Percentiles rank a stretch among this genome's conserved stretches.
phyloP scores from a whole-genome alignment of 257 asterid genomes.

The Phtheirospermum japonicum region DNA sequence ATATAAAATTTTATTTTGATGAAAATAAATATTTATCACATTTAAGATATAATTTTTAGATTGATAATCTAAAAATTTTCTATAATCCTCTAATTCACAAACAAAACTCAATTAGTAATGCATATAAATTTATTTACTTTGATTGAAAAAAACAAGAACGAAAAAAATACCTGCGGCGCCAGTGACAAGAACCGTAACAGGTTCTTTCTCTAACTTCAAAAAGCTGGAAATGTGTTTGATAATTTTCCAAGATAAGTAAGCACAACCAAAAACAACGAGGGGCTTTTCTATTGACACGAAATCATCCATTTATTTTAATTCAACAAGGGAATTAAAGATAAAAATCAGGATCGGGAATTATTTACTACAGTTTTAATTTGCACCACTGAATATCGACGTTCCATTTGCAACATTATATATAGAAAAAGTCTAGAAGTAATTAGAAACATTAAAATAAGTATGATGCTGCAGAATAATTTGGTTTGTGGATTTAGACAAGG shows the following conservation, averaged over 20 bases:
- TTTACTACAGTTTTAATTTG: too few relatives aligned
- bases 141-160: constrained; percentile 17
- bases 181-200: constrained; percentile 65
- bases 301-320: constrained; percentile 39
- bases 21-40: too few relatives aligned
- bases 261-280: constrained; percentile 56
- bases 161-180: constrained; percentile 98
- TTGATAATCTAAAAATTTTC: too few relatives aligned
- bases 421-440: too few relatives aligned
- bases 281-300: constrained; percentile 46
- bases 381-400: too few relatives aligned
- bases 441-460: too few relatives aligned
- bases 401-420: too few relatives aligned
- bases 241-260: constrained; percentile 64
- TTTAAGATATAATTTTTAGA: too few relatives aligned
- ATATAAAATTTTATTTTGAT: too few relatives aligned
- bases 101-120: too few relatives aligned
- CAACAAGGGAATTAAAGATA: neutral
- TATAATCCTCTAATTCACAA: too few relatives aligned
- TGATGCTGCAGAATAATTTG: too few relatives aligned
- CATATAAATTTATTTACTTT: neutral
- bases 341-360: neutral
- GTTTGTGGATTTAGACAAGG: constrained; percentile 21
- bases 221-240: constrained; percentile 51
- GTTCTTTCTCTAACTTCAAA: constrained; percentile 46